Base-by-base conservation (phyloP, 352 stramenopile genomes). In the Globisporangium carolinianum region DNA sequence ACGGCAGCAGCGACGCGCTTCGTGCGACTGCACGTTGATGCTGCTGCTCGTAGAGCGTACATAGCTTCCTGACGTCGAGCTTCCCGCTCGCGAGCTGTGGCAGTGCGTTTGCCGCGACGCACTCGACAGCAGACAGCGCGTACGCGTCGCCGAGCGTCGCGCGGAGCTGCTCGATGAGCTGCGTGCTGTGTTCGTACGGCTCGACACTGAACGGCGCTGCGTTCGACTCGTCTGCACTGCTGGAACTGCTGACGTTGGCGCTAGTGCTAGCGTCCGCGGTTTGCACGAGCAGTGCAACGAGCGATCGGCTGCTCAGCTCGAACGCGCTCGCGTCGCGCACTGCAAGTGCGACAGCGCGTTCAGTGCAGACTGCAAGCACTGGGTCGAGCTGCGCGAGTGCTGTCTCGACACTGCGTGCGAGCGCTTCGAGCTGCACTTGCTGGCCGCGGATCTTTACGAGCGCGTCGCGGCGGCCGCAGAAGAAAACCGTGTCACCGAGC, bases 371-470 rank as follows among this genome's bases (percentile, higher is more conserved):
- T 32, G 24, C 24, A 3, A 3, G 24, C 24, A 32, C 24, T 36
- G 6, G 18, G 61, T 56, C 47, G 17, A 60, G 59, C 2, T 41
- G 38, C 7, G 55, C 39, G n/a, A 85, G 65, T 32, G 55, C 56
- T 52, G 35, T 5, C 14, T 57, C 41, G 3, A 64, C 2, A 8
- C 42, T 32, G 8, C 65, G 60, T 50, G 86, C 79, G 9, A 86
- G 67, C 5, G 68, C 72, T 38, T 83, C 72, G 24, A 89, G 64
- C 47, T 80, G 67, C 24, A 89, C 53, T 18, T 68, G 65, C 15
- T 81, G 72, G 37, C 79, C 79, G 32, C 73, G 63, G 55, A 87
- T 71, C 52, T 89, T 89, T 8, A 89, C 67, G 39, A 69, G 61
- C 41, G 67, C 60, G 56, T 89, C 79, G 2, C 50, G 60, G 14